phyloP scores from a whole-genome alignment of 768 basidiomycete species.

The Boletales sp. region DNA sequence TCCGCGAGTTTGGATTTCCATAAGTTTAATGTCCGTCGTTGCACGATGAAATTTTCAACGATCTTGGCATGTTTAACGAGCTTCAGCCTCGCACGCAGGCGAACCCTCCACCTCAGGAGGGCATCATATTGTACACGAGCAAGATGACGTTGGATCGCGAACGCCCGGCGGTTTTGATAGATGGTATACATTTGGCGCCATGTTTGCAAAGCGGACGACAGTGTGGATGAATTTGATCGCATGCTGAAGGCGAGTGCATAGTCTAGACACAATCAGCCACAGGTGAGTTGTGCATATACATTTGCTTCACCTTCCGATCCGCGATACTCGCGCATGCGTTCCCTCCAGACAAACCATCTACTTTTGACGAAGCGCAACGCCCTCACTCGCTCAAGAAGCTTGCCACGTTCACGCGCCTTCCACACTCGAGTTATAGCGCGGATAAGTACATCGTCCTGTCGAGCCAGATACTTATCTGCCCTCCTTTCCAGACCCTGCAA shows the following conservation, averaged over 20 bases:
- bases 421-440: conserved; percentile 60
- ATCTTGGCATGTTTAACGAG: conserved; percentile 51
- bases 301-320: conserved; percentile 43
- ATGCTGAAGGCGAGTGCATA: conserved; percentile 47
- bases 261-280: conserved; percentile 33
- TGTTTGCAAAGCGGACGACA: conserved; percentile 35
- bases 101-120: conserved; percentile 54
- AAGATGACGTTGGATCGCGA: conserved; percentile 42
- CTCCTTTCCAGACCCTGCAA: conserved; percentile 54
- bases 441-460: conserved; percentile 57
- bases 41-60: conserved; percentile 49
- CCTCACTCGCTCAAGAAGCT: conserved; percentile 52
- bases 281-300: neutral
- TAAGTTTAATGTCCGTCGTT: conserved; percentile 43
- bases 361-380: conserved; percentile 42
- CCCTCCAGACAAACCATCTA: conserved; percentile 50
- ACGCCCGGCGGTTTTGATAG: conserved; percentile 44
- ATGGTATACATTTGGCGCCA: conserved; percentile 45
- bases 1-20: conserved; percentile 48
- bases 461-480: conserved; percentile 51
- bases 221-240: conserved; percentile 40
- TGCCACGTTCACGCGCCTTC: conserved; percentile 65
- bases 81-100: conserved; percentile 47
- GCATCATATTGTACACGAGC: conserved; percentile 39
- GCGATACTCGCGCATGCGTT: conserved; percentile 37